These are phyloP conservation scores for Malassezia slooffiae DNA, from an alignment of 1,284 basidiomycete genomes.

Conservation along the genomic window DNA sequence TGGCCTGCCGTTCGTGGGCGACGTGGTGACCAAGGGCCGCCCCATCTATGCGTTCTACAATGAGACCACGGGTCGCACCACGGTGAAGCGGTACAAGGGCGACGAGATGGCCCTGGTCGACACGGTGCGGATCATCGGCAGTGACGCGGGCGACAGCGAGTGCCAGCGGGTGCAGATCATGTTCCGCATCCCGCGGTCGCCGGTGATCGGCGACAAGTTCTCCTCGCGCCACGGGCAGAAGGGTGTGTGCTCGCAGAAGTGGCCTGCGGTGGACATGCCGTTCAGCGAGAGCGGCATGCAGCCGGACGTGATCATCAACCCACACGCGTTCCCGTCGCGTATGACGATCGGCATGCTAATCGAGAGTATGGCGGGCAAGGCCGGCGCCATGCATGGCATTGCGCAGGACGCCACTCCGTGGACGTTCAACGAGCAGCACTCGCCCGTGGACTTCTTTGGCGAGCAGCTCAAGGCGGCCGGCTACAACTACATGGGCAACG, in stretches of 20 bases:
- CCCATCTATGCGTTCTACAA: slow-evolving; percentile 68
- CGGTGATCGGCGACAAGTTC: slow-evolving; percentile 98
- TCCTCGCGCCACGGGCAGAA: slow-evolving; percentile 98
- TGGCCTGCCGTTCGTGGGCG: slow-evolving; percentile 72
- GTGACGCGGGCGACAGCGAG: slow-evolving; percentile 73
- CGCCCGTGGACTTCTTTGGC: slow-evolving; percentile 92
- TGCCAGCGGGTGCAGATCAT: slow-evolving; percentile 89
- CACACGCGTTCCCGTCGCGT: slow-evolving; percentile 95
- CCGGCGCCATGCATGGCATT: slow-evolving; percentile 93
- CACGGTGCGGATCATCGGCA: slow-evolving; percentile 78
- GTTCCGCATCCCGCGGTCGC: slow-evolving; percentile 81
- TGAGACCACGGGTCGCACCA: slow-evolving; percentile 70
- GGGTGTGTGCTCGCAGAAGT: slow-evolving; percentile 98
- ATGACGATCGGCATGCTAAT: slow-evolving; percentile 99
- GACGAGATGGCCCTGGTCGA: slow-evolving; percentile 86
- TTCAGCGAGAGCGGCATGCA: slow-evolving; percentile 98
- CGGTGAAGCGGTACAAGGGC: slow-evolving; percentile 89
- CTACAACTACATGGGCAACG: slow-evolving; percentile 98
- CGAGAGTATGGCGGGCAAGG: slow-evolving; percentile 96
- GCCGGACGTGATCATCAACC: slow-evolving; percentile 98
- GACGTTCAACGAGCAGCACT: slow-evolving; percentile 80
- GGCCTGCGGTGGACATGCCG: slow-evolving; percentile 96
- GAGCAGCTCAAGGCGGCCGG: slow-evolving; percentile 85
- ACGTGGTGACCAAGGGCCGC: slow-evolving; percentile 62
- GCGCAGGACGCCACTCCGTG: slow-evolving; percentile 86